These are phyloP conservation scores for Vigna trinervia DNA, from an alignment of 306 rosid species.

Conservation along the genomic window DNA sequence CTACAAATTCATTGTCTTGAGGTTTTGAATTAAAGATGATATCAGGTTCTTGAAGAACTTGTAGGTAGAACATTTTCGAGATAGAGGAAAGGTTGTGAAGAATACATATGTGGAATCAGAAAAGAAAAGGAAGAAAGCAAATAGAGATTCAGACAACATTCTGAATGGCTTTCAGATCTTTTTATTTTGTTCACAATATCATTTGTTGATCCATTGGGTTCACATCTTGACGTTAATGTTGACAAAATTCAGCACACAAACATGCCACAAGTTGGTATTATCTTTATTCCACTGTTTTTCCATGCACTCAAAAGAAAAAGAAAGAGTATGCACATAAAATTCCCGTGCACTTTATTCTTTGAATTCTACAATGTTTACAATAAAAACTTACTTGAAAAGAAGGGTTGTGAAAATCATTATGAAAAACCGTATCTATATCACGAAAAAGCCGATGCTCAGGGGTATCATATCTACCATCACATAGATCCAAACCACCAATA, in stretches of 20 bases:
- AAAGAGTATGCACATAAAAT: background rate
- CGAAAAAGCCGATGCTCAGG: slow-evolving; percentile 71
- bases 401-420: slow-evolving; percentile 75
- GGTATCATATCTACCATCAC: slow-evolving; percentile 84
- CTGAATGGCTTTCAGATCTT: background rate
- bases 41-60: no score
- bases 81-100: no score
- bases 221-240: no score
- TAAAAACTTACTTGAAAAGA: slow-evolving; percentile 61
- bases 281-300: background rate
- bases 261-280: no score
- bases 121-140: no score
- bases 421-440: slow-evolving; percentile 59
- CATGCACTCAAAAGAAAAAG: background rate
- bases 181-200: no score
- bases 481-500: slow-evolving; percentile 77
- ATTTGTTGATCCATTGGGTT: no score
- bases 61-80: no score
- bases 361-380: slow-evolving; percentile 11
- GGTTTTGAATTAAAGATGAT: no score
- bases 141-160: background rate
- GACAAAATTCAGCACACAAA: no score
- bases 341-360: background rate
- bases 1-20: no score
- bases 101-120: no score